Evolutionary conservation across 2,329 filamentous ascomycete species (phyloP).

Genomic region (Sclerotinia spermophila): DNA sequence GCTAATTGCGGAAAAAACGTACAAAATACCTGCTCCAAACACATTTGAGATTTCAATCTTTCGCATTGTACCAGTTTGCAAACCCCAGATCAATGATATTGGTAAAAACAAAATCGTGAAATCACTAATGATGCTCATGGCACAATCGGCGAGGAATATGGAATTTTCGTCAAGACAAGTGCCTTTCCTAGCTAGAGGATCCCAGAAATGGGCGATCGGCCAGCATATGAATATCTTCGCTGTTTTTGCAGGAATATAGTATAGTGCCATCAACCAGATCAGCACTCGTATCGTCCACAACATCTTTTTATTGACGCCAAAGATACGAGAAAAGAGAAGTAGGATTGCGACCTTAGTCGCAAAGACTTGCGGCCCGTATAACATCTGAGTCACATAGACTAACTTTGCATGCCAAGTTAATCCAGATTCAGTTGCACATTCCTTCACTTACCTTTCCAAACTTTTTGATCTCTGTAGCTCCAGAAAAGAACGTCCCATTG

Average conservation of each 20-base stretch:
- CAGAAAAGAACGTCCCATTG: neutral
- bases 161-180: neutral
- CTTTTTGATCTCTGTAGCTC: neutral
- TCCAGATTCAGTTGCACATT: neutral
- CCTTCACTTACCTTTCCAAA: neutral
- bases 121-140: conserved; percentile 4
- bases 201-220: conserved; percentile 2
- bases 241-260: neutral
- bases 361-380: neutral
- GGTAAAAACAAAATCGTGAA: conserved; percentile 1
- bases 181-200: neutral
- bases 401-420: neutral
- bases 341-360: neutral
- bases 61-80: neutral
- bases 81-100: neutral
- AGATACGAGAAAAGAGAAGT: neutral
- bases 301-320: neutral
- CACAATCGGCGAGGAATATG: conserved; percentile 3
- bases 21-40: conserved; percentile 5
- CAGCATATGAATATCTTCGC: conserved; percentile 11
- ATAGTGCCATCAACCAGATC: neutral
- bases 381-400: neutral
- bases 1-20: neutral
- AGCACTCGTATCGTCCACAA: neutral
- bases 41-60: neutral